These are phyloP conservation scores for Ustilago loliicola DNA, from an alignment of 1,284 basidiomycete species.

Conservation along the genomic window DNA sequence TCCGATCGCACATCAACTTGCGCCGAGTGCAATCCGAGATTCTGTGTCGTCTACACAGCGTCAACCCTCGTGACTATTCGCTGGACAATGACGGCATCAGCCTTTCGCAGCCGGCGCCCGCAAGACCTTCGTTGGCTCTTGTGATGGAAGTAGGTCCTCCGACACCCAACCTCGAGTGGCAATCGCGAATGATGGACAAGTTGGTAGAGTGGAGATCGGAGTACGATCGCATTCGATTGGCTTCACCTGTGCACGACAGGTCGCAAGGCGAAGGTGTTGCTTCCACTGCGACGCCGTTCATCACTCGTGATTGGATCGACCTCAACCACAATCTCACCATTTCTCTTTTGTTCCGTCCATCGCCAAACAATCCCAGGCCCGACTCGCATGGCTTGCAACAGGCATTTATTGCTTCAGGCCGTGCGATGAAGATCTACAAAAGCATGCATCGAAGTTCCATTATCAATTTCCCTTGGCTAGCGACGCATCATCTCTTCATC, in stretches of 20 bases:
- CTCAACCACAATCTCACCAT: conserved; percentile 44
- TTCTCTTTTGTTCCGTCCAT: conserved; percentile 47
- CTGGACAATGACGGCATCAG: conserved; percentile 46
- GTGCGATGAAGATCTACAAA: conserved; percentile 53
- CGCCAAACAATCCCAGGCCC: conserved; percentile 47
- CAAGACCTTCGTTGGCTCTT: conserved; percentile 33
- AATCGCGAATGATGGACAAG: conserved; percentile 50
- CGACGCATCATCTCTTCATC: conserved; percentile 51
- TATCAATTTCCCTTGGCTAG: conserved; percentile 53
- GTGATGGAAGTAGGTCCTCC: conserved; percentile 53
- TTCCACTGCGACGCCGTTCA: conserved; percentile 46
- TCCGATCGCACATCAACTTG: conserved; percentile 41
- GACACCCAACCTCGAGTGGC: conserved; percentile 52
- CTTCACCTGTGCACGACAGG: background rate
- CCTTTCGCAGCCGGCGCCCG: conserved; percentile 19
- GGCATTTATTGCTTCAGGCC: conserved; percentile 43
- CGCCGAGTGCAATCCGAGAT: conserved; percentile 52
- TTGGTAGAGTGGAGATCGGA: conserved; percentile 42
- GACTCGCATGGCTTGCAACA: conserved; percentile 41
- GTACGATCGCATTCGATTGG: conserved; percentile 22
- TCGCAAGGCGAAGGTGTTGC: conserved; percentile 17
- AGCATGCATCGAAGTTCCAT: conserved; percentile 45
- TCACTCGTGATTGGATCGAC: conserved; percentile 51
- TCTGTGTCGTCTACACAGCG: conserved; percentile 48
- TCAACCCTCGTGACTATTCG: conserved; percentile 53